phyloP scores from a whole-genome alignment of 768 basidiomycete species.

The Tricholoma saponaceum region DNA sequence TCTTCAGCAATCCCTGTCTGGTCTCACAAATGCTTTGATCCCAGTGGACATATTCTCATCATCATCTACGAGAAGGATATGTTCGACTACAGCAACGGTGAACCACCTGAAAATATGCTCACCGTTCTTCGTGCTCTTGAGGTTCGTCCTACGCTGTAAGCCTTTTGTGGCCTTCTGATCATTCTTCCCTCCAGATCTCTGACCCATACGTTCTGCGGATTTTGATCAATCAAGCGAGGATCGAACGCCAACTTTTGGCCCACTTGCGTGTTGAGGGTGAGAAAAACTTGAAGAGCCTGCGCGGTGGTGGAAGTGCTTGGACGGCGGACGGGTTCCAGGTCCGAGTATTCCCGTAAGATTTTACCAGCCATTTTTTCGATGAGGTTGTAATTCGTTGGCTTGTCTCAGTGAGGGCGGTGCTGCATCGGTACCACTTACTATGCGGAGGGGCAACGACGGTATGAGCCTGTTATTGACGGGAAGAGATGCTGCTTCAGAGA shows the following conservation, averaged over 20 bases:
- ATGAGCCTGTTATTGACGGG: conserved; percentile 50
- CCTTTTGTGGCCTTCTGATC: conserved; percentile 1
- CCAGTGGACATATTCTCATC: conserved; percentile 46
- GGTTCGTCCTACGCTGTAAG: conserved; percentile 38
- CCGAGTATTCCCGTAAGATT: conserved; percentile 57
- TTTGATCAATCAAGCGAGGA: conserved; percentile 67
- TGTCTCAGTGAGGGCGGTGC: conserved; percentile 63
- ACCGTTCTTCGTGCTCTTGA: conserved; percentile 83
- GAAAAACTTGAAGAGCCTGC: conserved; percentile 35
- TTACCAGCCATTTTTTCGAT: background rate
- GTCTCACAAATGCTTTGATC: background rate
- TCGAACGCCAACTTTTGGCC: conserved; percentile 73
- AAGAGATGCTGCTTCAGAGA: conserved; percentile 44
- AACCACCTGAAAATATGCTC: conserved; percentile 54
- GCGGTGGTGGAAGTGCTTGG: conserved; percentile 56
- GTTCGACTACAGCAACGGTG: conserved; percentile 78
- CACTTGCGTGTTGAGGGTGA: conserved; percentile 62
- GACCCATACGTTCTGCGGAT: conserved; percentile 74
- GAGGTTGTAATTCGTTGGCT: background rate
- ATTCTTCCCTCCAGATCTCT: conserved; percentile 50
- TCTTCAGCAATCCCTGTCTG: background rate
- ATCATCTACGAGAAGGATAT: conserved; percentile 68
- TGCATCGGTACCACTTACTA: conserved; percentile 38
- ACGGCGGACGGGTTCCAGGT: conserved; percentile 61
- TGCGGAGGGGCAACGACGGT: conserved; percentile 26